A percentile compares a stretch with the other conserved stretches of the same genome.
Evolutionary conservation across 2,329 filamentous ascomycete species (phyloP).

Genomic region (Penicillium frequentans): DNA sequence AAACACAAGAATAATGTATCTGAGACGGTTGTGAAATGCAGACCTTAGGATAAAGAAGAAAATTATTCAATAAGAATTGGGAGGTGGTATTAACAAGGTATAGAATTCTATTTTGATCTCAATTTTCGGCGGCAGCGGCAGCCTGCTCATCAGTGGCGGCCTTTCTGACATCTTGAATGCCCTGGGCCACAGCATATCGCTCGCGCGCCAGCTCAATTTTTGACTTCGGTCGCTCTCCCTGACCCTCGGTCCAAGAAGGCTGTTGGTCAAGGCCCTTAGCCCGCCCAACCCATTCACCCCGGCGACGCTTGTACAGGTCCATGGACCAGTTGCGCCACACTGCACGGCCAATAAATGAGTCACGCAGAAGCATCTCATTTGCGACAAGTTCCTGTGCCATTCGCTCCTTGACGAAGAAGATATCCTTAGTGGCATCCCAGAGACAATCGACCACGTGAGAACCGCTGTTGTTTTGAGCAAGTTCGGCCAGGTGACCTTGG

Average conservation of each 20-base stretch:
- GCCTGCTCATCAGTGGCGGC: constrained; percentile 14
- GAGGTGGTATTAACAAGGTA: background rate
- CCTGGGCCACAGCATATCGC: constrained; percentile 50
- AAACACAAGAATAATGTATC: too few relatives aligned
- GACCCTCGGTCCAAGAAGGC: constrained; percentile 16
- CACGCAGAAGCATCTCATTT: constrained; percentile 61
- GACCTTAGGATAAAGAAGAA: background rate
- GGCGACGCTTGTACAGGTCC: constrained; percentile 66
- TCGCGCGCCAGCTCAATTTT: constrained; percentile 60
- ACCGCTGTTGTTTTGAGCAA: constrained; percentile 62
- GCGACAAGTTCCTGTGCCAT: constrained; percentile 63
- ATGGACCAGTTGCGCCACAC: constrained; percentile 75
- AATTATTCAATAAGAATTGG: background rate
- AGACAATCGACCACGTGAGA: constrained; percentile 69
- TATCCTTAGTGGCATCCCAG: constrained; percentile 62
- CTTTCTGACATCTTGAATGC: constrained; percentile 14
- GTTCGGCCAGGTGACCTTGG: constrained; percentile 59
- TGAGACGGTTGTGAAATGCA: background rate
- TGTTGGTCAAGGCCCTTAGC: constrained; percentile 53
- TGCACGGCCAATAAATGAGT: constrained; percentile 63
- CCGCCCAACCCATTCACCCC: constrained; percentile 64
- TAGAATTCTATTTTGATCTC: background rate
- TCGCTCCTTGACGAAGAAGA: constrained; percentile 67
- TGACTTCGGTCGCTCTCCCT: constrained; percentile 45
- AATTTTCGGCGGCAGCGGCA: background rate